A percentile compares a stretch with the other conserved stretches of the same genome.
phyloP scores from a whole-genome alignment of 495 filamentous ascomycete species.

The Staphylotrichum tortipilum region DNA sequence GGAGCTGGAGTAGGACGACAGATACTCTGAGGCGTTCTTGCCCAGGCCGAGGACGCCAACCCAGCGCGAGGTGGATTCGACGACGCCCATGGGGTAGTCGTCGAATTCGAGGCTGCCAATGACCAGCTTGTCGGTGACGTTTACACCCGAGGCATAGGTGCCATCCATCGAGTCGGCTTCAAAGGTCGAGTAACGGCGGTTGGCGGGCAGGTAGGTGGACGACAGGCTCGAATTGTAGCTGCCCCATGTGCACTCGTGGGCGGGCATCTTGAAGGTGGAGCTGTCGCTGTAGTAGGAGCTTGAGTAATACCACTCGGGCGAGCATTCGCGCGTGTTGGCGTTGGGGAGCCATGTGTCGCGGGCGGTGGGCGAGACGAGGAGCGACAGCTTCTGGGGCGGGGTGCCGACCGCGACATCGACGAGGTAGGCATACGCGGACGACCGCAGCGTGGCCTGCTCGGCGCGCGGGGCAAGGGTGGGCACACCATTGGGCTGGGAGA shows the following conservation, averaged over 20 bases:
- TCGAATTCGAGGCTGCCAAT: conserved; percentile 53
- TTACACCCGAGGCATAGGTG: conserved; percentile 54
- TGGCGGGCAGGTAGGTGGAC: conserved; percentile 51
- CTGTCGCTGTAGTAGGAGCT: conserved; percentile 6
- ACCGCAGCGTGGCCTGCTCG: neutral
- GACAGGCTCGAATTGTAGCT: conserved; percentile 51
- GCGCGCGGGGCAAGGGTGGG: conserved; percentile 7
- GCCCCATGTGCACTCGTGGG: conserved; percentile 12
- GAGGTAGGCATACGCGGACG: conserved; percentile 34
- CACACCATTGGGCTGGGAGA: conserved; percentile 1
- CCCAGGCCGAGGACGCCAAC: conserved; percentile 76
- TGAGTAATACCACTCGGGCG: conserved; percentile 14
- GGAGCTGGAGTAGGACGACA: conserved; percentile 20
- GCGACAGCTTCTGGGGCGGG: conserved; percentile 46
- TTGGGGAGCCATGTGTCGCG: conserved; percentile 69
- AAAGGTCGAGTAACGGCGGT: conserved; percentile 49
- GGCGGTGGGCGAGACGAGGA: conserved; percentile 60
- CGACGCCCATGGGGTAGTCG: conserved; percentile 68
- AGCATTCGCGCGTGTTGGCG: conserved; percentile 44
- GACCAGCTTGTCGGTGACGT: conserved; percentile 58
- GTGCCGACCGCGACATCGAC: conserved; percentile 57
- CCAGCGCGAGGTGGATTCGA: conserved; percentile 44
- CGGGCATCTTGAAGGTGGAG: neutral
- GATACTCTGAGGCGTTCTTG: conserved; percentile 55
- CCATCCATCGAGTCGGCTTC: conserved; percentile 63